Percentiles rank a stretch among this genome's conserved stretches.
Conservation (phyloP, 1,284 basidiomycete genomes). For the Irpex sp. region DNA sequence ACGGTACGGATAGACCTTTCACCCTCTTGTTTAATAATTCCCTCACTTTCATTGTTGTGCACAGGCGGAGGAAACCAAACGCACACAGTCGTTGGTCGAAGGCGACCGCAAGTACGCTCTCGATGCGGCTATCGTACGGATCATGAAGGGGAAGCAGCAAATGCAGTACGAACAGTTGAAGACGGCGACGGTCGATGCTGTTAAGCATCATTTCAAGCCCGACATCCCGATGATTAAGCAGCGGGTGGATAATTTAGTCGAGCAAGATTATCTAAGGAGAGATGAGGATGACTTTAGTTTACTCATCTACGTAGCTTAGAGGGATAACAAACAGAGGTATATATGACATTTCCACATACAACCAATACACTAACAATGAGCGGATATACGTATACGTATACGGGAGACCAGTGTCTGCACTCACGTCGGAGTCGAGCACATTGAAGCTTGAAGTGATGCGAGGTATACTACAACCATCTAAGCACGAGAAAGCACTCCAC, state of each 20-base stretch:
- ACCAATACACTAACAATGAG: no score
- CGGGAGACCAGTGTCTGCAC: no score
- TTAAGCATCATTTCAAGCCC: slow-evolving; percentile 81
- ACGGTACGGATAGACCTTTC: slow-evolving; percentile 59
- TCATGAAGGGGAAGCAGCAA: slow-evolving; percentile 94
- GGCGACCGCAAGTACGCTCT: slow-evolving; percentile 88
- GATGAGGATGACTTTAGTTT: slow-evolving; percentile 77
- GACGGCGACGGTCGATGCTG: slow-evolving; percentile 82
- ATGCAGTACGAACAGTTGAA: slow-evolving; percentile 83
- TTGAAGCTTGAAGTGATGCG: no score
- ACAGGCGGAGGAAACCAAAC: slow-evolving; percentile 88
- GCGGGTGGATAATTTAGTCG: slow-evolving; percentile 85
- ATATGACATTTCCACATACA: no score
- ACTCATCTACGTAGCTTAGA: slow-evolving; percentile 71
- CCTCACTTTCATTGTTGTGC: not conserved
- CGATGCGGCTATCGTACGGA: slow-evolving; percentile 94
- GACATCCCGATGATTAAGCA: slow-evolving; percentile 85
- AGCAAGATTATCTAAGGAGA: slow-evolving; percentile 87
- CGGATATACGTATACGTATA: no score
- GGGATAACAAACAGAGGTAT: no score
- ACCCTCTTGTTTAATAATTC: no score
- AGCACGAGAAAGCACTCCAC: no score
- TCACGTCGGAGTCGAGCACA: no score
- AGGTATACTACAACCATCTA: no score
- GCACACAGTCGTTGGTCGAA: slow-evolving; percentile 88